Evolutionary conservation across 2,329 filamentous ascomycete genomes (phyloP), one percentile per base, ranked within the genome.

Genomic region (Apiospora hydei): DNA sequence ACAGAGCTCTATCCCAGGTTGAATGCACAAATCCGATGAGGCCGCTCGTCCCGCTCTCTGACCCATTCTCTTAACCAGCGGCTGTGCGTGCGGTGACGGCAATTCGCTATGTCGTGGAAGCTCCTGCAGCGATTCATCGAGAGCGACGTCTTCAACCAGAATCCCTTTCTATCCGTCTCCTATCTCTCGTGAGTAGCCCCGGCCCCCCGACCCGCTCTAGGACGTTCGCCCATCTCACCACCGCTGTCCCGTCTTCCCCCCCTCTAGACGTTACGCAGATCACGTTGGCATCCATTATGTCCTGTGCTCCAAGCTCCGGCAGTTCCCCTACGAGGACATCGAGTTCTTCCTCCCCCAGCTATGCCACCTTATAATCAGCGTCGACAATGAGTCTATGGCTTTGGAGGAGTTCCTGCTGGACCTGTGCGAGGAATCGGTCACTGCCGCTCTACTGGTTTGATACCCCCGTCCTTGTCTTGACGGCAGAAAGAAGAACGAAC

Each of bases 61-160:
- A 75, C 76, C 71, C 75, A 76, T 74, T 75, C 74, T 74, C 73
- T 75, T 73, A 47, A 68, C 47, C 67, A 34, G 69, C 57, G 44
- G 26, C 47, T 70, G 46, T 46, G 67, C 47, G 49, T 51, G 68
- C 46, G 43, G 72, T 73, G 75, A 75, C 76, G 73, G 72, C 69
- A 74, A 76, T 77, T 82, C 79, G 82, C 83, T 86, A 92, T 92
- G 91, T 93, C 91, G 86, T 96, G 93, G 93, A 93, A 95, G 87
- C 88, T 96, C 86, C 89, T 96, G 82, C 93, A 94, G 88, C 91
- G 94, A 84, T 95, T 96, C 90, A 91, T 96, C 87, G 93, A 96
- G 89, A 95, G 93, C 86, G 94, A 96, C 88, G 93, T 96, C 87
- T 96, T 96, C 88, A 96, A 95, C 87, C 92, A 93, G 85, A 92